Evolutionary conservation across 352 stramenopile species (phyloP).

Genomic region (Phytophthora pini): DNA sequence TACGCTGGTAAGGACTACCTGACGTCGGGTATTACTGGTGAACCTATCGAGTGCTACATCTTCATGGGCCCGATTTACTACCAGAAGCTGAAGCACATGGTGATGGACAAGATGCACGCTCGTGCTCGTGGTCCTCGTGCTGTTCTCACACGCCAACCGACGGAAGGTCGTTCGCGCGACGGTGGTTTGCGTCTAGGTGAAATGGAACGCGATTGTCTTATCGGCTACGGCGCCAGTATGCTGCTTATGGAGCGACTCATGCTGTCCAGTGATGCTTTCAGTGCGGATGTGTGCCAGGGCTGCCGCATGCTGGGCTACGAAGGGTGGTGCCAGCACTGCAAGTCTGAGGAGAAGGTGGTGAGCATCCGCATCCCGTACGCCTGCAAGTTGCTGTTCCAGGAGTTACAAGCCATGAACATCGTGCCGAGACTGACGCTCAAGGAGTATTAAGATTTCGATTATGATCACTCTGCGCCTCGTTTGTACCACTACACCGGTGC

Average conservation of each 20-base stretch:
- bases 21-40: conserved; percentile 94
- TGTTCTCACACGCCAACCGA: conserved; percentile 98
- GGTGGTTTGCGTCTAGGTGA: conserved; percentile 99
- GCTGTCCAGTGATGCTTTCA: conserved; percentile 99
- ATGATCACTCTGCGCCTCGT: conserved; percentile 16
- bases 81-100: conserved; percentile 99
- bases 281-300: conserved; percentile 97
- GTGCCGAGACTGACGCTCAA: conserved; percentile 97
- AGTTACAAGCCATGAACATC: conserved; percentile 99
- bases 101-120: conserved; percentile 99
- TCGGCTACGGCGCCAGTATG: conserved; percentile 99
- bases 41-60: conserved; percentile 99
- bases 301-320: conserved; percentile 98
- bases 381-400: conserved; percentile 98
- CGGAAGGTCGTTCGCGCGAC: conserved; percentile 97
- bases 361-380: conserved; percentile 99
- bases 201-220: conserved; percentile 99
- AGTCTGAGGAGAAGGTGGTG: conserved; percentile 97
- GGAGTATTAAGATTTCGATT: conserved; percentile 78
- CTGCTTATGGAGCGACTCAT: conserved; percentile 99
- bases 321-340: conserved; percentile 99
- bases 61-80: conserved; percentile 99
- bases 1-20: conserved; percentile 99
- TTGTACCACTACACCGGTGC: conserved; percentile 31
- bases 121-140: conserved; percentile 95